Evolutionary conservation across 2,329 filamentous ascomycete species (phyloP).

Genomic region (Neofusicoccum ribis): DNA sequence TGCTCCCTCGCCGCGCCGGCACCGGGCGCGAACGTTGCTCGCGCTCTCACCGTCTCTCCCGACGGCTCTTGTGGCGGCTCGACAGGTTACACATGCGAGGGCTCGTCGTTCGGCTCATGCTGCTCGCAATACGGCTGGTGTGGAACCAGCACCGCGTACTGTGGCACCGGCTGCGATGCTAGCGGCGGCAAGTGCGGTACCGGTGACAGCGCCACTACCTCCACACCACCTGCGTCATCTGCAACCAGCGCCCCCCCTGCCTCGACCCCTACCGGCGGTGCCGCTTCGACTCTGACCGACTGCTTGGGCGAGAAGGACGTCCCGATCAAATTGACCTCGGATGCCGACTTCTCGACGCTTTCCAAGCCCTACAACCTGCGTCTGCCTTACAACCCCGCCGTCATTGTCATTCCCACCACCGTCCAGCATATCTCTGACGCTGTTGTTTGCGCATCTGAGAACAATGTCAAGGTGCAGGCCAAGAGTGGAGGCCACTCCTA

Average conservation of each 20-base stretch:
- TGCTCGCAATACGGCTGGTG: conserved; percentile 21
- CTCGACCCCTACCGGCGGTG: neutral
- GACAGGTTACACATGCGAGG: conserved; percentile 20
- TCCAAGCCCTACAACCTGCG: conserved; percentile 40
- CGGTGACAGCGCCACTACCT: neutral
- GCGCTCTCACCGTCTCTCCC: conserved; percentile 11
- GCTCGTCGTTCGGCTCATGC: conserved; percentile 18
- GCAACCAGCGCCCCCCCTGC: neutral
- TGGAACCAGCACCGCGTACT: conserved; percentile 16
- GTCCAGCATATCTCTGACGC: conserved; percentile 57
- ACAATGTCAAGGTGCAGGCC: conserved; percentile 58
- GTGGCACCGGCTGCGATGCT: conserved; percentile 18
- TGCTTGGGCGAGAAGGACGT: conserved; percentile 38
- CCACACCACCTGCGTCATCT: neutral
- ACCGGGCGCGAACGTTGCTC: neutral
- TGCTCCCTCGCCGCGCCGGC: conserved; percentile 6
- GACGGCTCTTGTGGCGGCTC: conserved; percentile 20
- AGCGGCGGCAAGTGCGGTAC: conserved; percentile 12
- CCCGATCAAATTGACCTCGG: conserved; percentile 24
- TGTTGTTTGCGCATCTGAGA: conserved; percentile 57
- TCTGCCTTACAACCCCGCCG: conserved; percentile 48
- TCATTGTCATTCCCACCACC: conserved; percentile 57
- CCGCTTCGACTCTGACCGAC: conserved; percentile 24
- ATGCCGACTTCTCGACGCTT: conserved; percentile 25
- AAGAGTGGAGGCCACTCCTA: conserved; percentile 67